phyloP scores from a whole-genome alignment of 768 basidiomycete genomes.

The Psilocybe tampanensis region DNA sequence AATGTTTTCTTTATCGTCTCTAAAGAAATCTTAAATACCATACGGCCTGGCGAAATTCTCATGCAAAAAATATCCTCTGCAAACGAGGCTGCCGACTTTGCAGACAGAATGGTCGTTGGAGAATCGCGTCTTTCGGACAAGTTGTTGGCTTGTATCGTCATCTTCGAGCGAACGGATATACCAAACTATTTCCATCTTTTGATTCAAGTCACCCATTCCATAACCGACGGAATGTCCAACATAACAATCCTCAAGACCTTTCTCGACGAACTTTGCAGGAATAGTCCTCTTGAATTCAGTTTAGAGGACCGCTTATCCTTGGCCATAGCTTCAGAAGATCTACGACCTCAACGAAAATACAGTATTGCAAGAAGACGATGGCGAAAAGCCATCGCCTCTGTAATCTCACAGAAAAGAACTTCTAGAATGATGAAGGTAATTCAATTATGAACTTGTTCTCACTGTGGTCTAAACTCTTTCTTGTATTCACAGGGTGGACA shows the following conservation, averaged over 20 bases:
- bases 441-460: neutral
- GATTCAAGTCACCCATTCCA: slow-evolving; percentile 46
- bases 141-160: slow-evolving; percentile 41
- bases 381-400: slow-evolving; percentile 42
- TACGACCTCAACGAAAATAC: slow-evolving; percentile 34
- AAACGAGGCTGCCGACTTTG: slow-evolving; percentile 34
- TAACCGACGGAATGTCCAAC: slow-evolving; percentile 52
- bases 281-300: slow-evolving; percentile 14
- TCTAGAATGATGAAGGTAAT: slow-evolving; percentile 38
- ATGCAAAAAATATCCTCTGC: slow-evolving; percentile 33
- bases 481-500: slow-evolving; percentile 51
- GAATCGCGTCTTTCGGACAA: slow-evolving; percentile 43
- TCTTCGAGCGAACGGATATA: slow-evolving; percentile 42
- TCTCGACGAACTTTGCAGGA: slow-evolving; percentile 39
- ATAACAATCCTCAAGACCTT: slow-evolving; percentile 44
- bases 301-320: slow-evolving; percentile 43
- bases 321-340: slow-evolving; percentile 37
- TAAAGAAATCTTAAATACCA: slow-evolving; percentile 34
- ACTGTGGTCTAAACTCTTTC: neutral
- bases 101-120: slow-evolving; percentile 32
- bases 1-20: slow-evolving; percentile 44
- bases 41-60: slow-evolving; percentile 39
- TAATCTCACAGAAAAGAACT: slow-evolving; percentile 35
- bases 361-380: slow-evolving; percentile 43
- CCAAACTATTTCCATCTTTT: slow-evolving; percentile 41